phyloP scores from a whole-genome alignment of 768 basidiomycete species.

The Arthromyces matolae region DNA sequence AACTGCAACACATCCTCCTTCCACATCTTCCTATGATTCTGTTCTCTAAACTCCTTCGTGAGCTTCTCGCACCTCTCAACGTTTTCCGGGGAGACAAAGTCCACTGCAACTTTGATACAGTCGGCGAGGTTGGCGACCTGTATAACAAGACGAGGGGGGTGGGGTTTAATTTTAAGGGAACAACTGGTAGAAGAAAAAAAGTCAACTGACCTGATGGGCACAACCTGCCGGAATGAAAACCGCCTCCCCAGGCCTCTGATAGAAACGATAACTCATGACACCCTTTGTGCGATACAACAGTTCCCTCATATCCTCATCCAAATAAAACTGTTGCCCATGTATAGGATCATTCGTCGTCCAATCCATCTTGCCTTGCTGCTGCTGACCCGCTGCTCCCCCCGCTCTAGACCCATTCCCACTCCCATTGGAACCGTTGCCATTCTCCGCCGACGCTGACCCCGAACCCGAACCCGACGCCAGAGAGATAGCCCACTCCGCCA shows the following conservation, averaged over 20 bases:
- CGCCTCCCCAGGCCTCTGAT: constrained; percentile 89
- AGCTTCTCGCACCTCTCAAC: constrained; percentile 80
- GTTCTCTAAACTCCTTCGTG: constrained; percentile 84
- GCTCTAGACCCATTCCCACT: too few relatives aligned
- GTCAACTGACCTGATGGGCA: constrained; percentile 70
- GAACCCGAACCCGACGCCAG: background rate
- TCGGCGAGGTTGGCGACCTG: constrained; percentile 92
- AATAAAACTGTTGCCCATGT: constrained; percentile 84
- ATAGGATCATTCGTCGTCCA: constrained; percentile 66
- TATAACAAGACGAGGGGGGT: background rate
- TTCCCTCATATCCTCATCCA: constrained; percentile 65
- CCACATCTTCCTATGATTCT: constrained; percentile 87
- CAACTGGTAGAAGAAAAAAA: background rate
- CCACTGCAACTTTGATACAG: constrained; percentile 92
- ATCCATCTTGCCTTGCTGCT: too few relatives aligned
- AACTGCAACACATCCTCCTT: constrained; percentile 93
- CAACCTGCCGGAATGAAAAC: constrained; percentile 95
- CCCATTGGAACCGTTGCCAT: background rate
- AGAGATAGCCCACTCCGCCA: constrained; percentile 38
- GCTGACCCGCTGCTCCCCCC: background rate
- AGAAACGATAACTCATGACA: constrained; percentile 78
- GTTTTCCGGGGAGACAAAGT: constrained; percentile 95
- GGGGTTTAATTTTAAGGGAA: constrained; percentile 1
- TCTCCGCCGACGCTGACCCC: background rate
- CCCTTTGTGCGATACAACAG: constrained; percentile 64